A percentile compares a stretch with the other conserved stretches of the same genome.
These are phyloP conservation scores for Coprinopsis sp. DNA, from an alignment of 768 basidiomycete genomes.

Conservation along the genomic window DNA sequence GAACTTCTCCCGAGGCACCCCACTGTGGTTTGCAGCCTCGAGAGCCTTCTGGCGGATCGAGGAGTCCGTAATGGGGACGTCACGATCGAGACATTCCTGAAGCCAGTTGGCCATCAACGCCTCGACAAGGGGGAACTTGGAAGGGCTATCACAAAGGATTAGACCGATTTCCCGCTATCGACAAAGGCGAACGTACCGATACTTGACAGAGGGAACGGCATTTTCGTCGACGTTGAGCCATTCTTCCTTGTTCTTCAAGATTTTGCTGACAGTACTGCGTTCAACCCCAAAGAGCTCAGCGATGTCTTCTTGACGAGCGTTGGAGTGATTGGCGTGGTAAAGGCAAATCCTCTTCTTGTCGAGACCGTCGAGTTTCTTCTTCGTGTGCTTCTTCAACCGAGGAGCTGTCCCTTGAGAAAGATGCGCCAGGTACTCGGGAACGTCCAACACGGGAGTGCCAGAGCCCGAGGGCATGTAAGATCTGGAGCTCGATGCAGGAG, in stretches of 20 bases:
- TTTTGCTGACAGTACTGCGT: constrained; percentile 92
- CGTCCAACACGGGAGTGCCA: constrained; percentile 26
- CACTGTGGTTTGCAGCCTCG: constrained; percentile 51
- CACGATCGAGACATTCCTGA: constrained; percentile 43
- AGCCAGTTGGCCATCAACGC: constrained; percentile 58
- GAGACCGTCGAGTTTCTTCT: constrained; percentile 68
- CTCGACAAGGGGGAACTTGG: constrained; percentile 80
- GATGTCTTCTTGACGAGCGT: constrained; percentile 80
- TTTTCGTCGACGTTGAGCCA: constrained; percentile 70
- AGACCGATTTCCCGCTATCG: not conserved
- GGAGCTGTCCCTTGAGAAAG: constrained; percentile 19
- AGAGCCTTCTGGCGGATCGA: constrained; percentile 61
- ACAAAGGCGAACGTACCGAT: constrained; percentile 65
- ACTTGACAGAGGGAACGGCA: constrained; percentile 57
- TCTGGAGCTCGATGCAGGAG: constrained; percentile 57
- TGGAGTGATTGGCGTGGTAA: constrained; percentile 59
- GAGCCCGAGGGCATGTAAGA: constrained; percentile 54
- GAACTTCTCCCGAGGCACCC: constrained; percentile 56
- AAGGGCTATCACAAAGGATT: constrained; percentile 43
- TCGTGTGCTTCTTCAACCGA: constrained; percentile 46
- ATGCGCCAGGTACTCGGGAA: constrained; percentile 12
- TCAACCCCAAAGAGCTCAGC: constrained; percentile 73
- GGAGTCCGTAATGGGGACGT: constrained; percentile 57
- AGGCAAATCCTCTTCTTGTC: constrained; percentile 75
- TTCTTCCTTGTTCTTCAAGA: constrained; percentile 76